Evolutionary conservation across 2,329 filamentous ascomycete species (phyloP), one percentile per base, ranked within the genome.

Genomic region (Colletotrichum plurivorum): DNA sequence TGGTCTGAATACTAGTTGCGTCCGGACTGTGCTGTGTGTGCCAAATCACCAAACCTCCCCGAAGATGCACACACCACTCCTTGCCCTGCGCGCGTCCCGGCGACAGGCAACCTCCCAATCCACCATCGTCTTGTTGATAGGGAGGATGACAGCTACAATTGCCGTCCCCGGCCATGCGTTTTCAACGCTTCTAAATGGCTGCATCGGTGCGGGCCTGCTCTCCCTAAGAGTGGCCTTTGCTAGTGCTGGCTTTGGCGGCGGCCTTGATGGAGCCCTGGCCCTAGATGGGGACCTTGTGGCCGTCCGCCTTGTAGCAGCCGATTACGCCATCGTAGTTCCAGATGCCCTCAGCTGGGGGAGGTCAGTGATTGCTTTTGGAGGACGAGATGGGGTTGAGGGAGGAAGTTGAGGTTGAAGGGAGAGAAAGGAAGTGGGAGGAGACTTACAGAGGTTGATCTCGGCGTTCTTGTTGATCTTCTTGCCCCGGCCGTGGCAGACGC

Each of bases 391-490:
- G 13, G 13, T 27, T 36, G 4, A 6, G 7, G 9, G 27, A 31
- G 9, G 27, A 31, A 2, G 27, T 2, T 2, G 8, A 5, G 6
- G 27, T 2, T 2, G 6, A 31, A 31, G 27, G 27, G 7, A 3
- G 5, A 6, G 6, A 4, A 8, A 25, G 16, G 6, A 9, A n/a
- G n/a, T n/a, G 22, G 0, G 2, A 22, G 20, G n/a, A 36, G 2
- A n/a, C 64, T 63, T n/a, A 63, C 64, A 63, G 36, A 67, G 64
- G 36, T 57, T 63, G 59, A 67, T 39, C 13, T 22, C 45, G 12
- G 4, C 31, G 36, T 46, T 18, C 7, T 45, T 7, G 2, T 1
- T 13, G 2, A 8, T 16, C 52, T 45, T 59, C 6, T 25, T 10
- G 8, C 10, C 18, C 20, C 41, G 51, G 55, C n/a, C 20, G 5